Conservation (phyloP, 139 green algal genomes). For the Penium margaritaceum region DNA sequence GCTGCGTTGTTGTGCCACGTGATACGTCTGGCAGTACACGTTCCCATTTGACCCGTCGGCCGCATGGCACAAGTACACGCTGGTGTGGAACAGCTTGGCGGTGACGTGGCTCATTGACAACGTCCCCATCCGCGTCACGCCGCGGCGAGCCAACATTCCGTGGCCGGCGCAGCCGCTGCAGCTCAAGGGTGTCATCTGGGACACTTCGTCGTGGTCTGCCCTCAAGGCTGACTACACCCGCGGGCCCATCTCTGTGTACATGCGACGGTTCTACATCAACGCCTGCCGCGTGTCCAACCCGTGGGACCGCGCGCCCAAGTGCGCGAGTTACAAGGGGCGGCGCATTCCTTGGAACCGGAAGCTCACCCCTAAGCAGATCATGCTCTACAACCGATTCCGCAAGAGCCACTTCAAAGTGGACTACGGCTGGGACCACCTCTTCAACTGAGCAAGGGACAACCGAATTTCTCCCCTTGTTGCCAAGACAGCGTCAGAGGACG, state of each 20-base stretch:
- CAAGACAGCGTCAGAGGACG: no score
- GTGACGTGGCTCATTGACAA: constrained; percentile 3
- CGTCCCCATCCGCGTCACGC: not conserved
- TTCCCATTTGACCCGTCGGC: constrained; percentile 4
- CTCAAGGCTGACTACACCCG: not conserved
- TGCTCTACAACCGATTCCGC: not conserved
- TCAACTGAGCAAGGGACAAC: no score
- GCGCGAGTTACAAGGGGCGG: not conserved
- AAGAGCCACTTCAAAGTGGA: not conserved
- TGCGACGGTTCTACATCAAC: not conserved
- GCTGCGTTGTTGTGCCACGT: no score
- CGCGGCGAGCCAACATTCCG: not conserved
- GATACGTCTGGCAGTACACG: no score
- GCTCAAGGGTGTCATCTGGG: constrained; percentile 3
- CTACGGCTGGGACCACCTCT: not conserved
- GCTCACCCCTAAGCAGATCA: not conserved
- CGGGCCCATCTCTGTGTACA: not conserved
- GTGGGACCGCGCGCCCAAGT: not conserved
- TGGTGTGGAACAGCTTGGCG: not conserved
- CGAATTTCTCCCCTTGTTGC: no score
- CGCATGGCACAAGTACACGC: not conserved
- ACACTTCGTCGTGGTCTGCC: not conserved
- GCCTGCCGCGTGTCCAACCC: not conserved
- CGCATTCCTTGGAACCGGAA: not conserved
- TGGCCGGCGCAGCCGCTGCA: not conserved